These are phyloP conservation scores for Saccharomyces hybrid DNA, from an alignment of 1,139 yeast genomes.

Conservation along the genomic window DNA sequence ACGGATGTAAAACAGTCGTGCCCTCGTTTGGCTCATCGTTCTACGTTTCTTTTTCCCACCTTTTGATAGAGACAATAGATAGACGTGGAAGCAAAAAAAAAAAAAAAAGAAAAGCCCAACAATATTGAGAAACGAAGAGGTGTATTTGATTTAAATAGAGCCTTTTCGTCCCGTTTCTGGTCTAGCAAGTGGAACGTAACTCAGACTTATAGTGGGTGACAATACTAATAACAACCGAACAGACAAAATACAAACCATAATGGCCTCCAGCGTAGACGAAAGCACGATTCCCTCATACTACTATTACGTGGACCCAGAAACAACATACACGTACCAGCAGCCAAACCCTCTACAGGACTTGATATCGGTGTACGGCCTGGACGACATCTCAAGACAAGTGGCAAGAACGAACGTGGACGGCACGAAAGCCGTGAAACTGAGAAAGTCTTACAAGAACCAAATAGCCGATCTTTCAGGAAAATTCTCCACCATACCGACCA, in stretches of 20 bases:
- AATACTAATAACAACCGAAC: not conserved
- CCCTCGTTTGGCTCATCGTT: not conserved
- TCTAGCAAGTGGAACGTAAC: not conserved
- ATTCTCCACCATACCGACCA: conserved; percentile 49
- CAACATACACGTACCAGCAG: conserved; percentile 21
- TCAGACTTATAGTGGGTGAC: not conserved
- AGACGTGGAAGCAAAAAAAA: not conserved
- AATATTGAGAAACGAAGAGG: conserved; percentile 1
- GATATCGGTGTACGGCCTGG: conserved; percentile 59
- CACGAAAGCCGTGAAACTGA: conserved; percentile 65
- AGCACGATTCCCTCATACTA: conserved; percentile 30
- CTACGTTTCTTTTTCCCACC: not conserved
- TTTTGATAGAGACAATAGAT: not conserved
- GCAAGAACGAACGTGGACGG: conserved; percentile 89
- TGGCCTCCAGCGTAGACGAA: conserved; percentile 7
- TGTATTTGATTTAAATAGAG: not conserved
- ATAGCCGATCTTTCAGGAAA: conserved; percentile 81
- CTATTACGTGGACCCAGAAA: conserved; percentile 39
- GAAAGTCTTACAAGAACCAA: conserved; percentile 92
- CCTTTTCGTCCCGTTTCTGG: not conserved
- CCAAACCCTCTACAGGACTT: conserved; percentile 75
- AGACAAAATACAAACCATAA: not conserved
- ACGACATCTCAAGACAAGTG: conserved; percentile 63
- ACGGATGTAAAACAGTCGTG: not conserved
- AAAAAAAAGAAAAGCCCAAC: not conserved